A percentile compares a stretch with the other conserved stretches of the same genome.
phyloP scores from a whole-genome alignment of 495 filamentous ascomycete genomes.

The Penicillium canariense region DNA sequence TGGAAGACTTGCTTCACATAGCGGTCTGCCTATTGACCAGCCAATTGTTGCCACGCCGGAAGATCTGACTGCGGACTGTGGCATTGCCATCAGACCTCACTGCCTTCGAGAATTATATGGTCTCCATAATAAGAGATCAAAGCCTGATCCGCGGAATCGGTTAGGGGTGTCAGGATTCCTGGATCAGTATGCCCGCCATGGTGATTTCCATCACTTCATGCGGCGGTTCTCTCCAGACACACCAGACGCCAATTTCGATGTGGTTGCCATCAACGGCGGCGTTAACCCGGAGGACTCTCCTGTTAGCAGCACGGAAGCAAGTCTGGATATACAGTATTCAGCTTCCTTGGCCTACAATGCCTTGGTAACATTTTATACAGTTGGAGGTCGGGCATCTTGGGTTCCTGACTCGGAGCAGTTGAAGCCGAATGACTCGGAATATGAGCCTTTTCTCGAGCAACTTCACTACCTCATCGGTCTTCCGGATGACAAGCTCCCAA shows the following conservation, averaged over 20 bases:
- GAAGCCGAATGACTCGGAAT: conserved; percentile 46
- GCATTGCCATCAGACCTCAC: conserved; percentile 50
- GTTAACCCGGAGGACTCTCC: conserved; percentile 47
- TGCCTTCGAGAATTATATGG: conserved; percentile 62
- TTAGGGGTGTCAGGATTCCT: conserved; percentile 70
- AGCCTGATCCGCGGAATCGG: conserved; percentile 39
- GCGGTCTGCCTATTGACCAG: conserved; percentile 17
- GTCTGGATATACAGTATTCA: conserved; percentile 70
- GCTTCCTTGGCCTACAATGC: conserved; percentile 58
- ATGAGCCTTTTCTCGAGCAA: conserved; percentile 84
- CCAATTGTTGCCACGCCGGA: conserved; percentile 24
- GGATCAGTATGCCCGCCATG: conserved; percentile 61
- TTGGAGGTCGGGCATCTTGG: conserved; percentile 59
- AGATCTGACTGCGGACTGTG: conserved; percentile 41
- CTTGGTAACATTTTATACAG: conserved; percentile 61
- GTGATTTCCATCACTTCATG: conserved; percentile 56
- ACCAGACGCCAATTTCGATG: conserved; percentile 57
- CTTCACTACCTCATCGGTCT: conserved; percentile 64
- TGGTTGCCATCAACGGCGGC: conserved; percentile 59
- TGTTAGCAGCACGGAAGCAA: conserved; percentile 54
- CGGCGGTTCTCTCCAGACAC: conserved; percentile 49
- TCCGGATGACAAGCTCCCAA: conserved; percentile 62
- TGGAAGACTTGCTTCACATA: conserved; percentile 32
- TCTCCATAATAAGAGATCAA: conserved; percentile 44
- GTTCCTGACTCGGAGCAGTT: conserved; percentile 52